These are phyloP conservation scores for Lumnitzera littorea DNA, from an alignment of 345 rosid species.

Conservation along the genomic window DNA sequence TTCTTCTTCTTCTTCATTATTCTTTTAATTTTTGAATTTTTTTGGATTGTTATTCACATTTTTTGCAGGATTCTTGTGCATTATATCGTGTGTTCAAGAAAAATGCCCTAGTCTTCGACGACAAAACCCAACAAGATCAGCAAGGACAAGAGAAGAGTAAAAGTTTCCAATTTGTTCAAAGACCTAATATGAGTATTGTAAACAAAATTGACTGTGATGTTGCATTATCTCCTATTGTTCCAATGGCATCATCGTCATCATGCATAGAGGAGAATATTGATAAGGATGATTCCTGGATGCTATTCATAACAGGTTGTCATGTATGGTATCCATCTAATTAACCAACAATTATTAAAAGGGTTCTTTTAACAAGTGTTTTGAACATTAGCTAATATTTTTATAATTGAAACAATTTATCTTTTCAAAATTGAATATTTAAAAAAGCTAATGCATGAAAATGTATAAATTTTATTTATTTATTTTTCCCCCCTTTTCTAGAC, in stretches of 20 bases:
- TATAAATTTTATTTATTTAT: no score
- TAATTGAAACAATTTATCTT: no score
- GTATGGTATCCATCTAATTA: slow-evolving; percentile 56
- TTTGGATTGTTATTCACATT: not conserved
- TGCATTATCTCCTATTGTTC: slow-evolving; percentile 54
- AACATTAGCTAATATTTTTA: no score
- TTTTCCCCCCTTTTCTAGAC: no score
- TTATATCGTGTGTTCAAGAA: slow-evolving; percentile 95
- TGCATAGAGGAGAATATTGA: slow-evolving; percentile 52
- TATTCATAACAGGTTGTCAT: slow-evolving; percentile 68
- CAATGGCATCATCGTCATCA: slow-evolving; percentile 35
- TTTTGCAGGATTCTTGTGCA: slow-evolving; percentile 74
- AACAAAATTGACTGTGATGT: slow-evolving; percentile 33
- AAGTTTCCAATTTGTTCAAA: slow-evolving; percentile 39
- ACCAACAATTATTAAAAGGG: no score
- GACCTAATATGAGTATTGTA: slow-evolving; percentile 9
- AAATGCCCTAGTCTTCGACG: slow-evolving; percentile 64
- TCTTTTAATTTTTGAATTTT: no score
- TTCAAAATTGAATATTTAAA: no score
- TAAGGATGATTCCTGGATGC: slow-evolving; percentile 99
- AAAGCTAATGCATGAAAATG: no score
- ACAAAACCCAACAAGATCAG: slow-evolving; percentile 7
- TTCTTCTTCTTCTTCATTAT: no score
- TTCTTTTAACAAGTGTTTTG: no score
- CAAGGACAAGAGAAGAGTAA: slow-evolving; percentile 53